These are phyloP conservation scores for Misopates orontium DNA, from an alignment of 257 asterid species.

Conservation along the genomic window DNA sequence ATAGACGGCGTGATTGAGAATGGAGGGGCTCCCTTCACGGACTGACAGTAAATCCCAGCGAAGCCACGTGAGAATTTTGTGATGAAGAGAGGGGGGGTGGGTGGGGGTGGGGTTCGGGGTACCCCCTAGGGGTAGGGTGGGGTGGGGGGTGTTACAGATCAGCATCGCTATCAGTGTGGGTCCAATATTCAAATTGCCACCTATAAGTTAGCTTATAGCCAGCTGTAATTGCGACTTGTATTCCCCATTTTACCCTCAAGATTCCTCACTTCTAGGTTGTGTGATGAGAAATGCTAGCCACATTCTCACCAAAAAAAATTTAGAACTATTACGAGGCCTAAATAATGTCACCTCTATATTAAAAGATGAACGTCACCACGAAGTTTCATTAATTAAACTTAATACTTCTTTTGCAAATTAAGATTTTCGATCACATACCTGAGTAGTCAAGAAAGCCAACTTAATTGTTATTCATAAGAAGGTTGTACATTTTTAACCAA, in stretches of 20 bases:
- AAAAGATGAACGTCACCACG: too few relatives aligned
- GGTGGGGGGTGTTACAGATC: neutral
- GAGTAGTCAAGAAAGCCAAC: too few relatives aligned
- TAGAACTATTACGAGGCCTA: too few relatives aligned
- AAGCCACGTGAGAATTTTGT: conserved; percentile 2
- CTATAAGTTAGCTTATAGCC: neutral
- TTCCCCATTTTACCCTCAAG: neutral
- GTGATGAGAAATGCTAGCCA: conserved; percentile 5
- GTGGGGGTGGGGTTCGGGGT: too few relatives aligned
- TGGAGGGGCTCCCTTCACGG: neutral
- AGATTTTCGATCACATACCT: too few relatives aligned
- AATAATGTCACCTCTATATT: too few relatives aligned
- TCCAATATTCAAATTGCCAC: neutral
- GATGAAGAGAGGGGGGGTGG: too few relatives aligned
- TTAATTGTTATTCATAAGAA: too few relatives aligned
- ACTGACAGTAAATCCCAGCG: neutral
- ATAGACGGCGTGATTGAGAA: conserved; percentile 5
- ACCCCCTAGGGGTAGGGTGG: too few relatives aligned
- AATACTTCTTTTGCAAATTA: too few relatives aligned
- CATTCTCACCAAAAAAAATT: neutral
- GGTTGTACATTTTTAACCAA: too few relatives aligned
- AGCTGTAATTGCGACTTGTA: neutral
- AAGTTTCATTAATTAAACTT: too few relatives aligned
- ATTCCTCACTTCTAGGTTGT: neutral
- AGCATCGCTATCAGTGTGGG: conserved; percentile 2